These are phyloP conservation scores for Suillus sp. DNA, from an alignment of 768 basidiomycete species.

Conservation along the genomic window DNA sequence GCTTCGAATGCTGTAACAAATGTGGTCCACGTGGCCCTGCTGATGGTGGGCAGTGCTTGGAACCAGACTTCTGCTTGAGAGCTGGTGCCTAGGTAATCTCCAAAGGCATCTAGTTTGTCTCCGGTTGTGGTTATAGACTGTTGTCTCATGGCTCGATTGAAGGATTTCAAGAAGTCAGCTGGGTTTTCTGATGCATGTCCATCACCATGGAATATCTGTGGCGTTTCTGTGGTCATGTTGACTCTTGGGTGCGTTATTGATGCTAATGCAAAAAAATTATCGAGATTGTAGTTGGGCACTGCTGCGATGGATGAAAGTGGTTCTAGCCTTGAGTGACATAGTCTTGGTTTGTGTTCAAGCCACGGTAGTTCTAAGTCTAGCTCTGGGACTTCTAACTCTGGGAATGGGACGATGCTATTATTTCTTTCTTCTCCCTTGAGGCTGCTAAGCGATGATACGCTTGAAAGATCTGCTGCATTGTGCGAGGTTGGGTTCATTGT, in stretches of 20 bases:
- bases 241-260: rapidly evolving
- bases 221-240: neutral
- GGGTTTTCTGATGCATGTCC: neutral
- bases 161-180: neutral
- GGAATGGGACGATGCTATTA: neutral
- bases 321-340: rapidly evolving
- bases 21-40: rapidly evolving
- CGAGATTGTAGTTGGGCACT: neutral
- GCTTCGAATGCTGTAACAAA: too few species aligned
- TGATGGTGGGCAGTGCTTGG: too few species aligned
- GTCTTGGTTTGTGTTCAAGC: rapidly evolving
- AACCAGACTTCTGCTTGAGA: too few species aligned
- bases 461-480: neutral
- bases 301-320: neutral
- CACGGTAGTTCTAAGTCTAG: rapidly evolving
- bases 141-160: neutral
- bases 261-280: neutral
- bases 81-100: too few species aligned
- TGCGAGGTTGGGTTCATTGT: too few species aligned
- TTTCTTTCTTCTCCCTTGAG: neutral
- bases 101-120: too few species aligned
- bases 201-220: neutral
- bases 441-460: neutral
- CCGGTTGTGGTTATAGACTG: rapidly evolving
- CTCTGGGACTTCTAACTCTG: neutral